Base-by-base conservation (phyloP, 768 basidiomycete species). In the Serendipita sp. region DNA sequence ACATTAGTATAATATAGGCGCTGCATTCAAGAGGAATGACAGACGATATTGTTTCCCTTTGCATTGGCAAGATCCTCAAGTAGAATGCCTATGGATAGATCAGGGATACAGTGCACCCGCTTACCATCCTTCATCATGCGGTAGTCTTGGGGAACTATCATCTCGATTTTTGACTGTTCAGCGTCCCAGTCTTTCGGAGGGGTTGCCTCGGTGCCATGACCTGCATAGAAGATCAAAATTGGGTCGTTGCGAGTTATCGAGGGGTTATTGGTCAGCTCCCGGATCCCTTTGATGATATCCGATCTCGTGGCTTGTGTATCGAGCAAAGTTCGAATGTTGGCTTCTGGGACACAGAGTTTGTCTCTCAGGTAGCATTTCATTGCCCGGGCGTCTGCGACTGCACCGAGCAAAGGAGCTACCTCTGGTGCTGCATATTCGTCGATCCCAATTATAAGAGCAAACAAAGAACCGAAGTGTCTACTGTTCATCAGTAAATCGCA, bases 1-100 rank as follows among this genome's bases (percentile, higher is more conserved):
- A 41, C 41, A 63, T 16, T 16, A 46, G 11, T 5, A 24, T 1
- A 24, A 34, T 54, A 8, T 8, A 18, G 44, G 24, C 15, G n/a
- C 37, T 24, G 3, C 24, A 2, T 34, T 65, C 1, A 16, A 28
- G 15, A 45, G 24, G 24, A 45, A 4, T 1, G 13, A 67, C 78
- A 41, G 47, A 77, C 79, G 72, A 88, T 81, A 66, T 88, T 88
- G 24, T 87, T 76, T 34, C 86, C 86, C 68, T 88, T 88, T 48
- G 73, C 74, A 24, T 73, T 72, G 16, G 77, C 74, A 45, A 88
- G 78, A 63, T 85, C 81, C 63, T 70, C 68, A 16, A 88, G 73
- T 77, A 87, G 80, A 45, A 84, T 79, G 46, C 78, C 76, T 64
- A 88, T 74, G 8, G 86, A 85, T 58, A 81, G 81, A 73, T 86